Percentiles rank a stretch among this genome's conserved stretches.
Evolutionary conservation across 2,329 filamentous ascomycete species (phyloP).

Genomic region (Talaromyces sp.): DNA sequence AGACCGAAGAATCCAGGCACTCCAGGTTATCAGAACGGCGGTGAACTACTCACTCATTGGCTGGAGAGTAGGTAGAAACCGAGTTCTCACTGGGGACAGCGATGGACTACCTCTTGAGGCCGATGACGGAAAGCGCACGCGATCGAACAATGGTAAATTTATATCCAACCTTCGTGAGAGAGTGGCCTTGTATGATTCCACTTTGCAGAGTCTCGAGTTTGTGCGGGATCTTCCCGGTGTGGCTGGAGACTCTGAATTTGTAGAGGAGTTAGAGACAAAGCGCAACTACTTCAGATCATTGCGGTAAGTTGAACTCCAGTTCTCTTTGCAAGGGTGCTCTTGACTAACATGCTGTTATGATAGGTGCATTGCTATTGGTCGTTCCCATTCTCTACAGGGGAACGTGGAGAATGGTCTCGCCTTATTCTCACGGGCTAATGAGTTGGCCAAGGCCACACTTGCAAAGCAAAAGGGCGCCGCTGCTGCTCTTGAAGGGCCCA

Average conservation of each 20-base stretch:
- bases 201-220: conserved; percentile 82
- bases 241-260: conserved; percentile 72
- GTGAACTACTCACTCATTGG: conserved; percentile 92
- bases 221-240: conserved; percentile 87
- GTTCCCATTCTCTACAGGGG: conserved; percentile 72
- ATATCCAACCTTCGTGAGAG: conserved; percentile 78
- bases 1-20: conserved; percentile 81
- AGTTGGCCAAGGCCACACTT: conserved; percentile 53
- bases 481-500: conserved; percentile 44
- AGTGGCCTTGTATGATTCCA: conserved; percentile 85
- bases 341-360: not conserved
- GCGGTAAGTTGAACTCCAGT: conserved; percentile 55
- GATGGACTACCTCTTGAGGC: conserved; percentile 63
- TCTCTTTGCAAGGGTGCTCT: not conserved
- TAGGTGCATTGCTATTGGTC: conserved; percentile 76
- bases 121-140: conserved; percentile 25
- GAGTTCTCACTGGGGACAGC: conserved; percentile 75
- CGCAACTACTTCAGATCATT: conserved; percentile 80
- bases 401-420: conserved; percentile 77
- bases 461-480: conserved; percentile 40
- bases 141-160: conserved; percentile 69
- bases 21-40: conserved; percentile 87
- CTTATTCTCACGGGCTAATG: conserved; percentile 67
- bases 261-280: conserved; percentile 72
- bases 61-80: conserved; percentile 90